Evolutionary conservation across 108 stramenopile genomes (phyloP), one percentile per base, ranked within the genome.

Genomic region (Cylindrotheca fusiformis): DNA sequence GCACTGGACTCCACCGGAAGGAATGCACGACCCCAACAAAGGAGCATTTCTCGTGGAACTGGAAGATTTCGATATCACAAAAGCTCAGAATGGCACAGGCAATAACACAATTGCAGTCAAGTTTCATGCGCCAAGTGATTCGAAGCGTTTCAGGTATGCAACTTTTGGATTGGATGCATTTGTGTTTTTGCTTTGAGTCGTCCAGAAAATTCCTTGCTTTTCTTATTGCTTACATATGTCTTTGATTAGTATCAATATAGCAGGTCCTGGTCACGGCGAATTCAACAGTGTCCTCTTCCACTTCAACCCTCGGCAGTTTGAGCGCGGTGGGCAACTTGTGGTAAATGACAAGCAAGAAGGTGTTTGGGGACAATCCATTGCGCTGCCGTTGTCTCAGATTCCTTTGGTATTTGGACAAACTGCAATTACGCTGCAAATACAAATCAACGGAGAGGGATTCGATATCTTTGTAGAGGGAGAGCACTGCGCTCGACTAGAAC

Each of bases 91-190:
- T 22, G 64, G 66, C 21, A 60, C 55, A 18, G 79, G 77, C 10
- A 90, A 88, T 63, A 91, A 94, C 62, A 91, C 93, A 0, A n/a
- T 94, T n/a, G 87, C 84, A 0, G 79, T 94, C 54, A 94, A 91
- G 62, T 94, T 89, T 54, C 74, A 65, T 41, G 87, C 80, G 6
- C 93, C 93, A 3, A 63, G 68, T 3, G 84, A 88, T 10, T 88
- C 87, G 12, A 71, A 69, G 27, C 82, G 93, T 23, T 94, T 94
- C 68, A 79, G 57, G 58, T 67, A 12, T 48, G 65, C 56, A 20
- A 32, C 2, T 44, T 8, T 8, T 1, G 1, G 19, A 1, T 32
- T 65, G 52, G 44, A 8, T 4, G 41, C 14, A 3, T 26, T 18
- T 44, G 32, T 41, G 49, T 20, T 50, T 28, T 0, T 63, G 8